Percentiles rank a stretch among this genome's conserved stretches.
Evolutionary conservation across 257 asterid species (phyloP).

Genomic region (Solanum chiquidenum): DNA sequence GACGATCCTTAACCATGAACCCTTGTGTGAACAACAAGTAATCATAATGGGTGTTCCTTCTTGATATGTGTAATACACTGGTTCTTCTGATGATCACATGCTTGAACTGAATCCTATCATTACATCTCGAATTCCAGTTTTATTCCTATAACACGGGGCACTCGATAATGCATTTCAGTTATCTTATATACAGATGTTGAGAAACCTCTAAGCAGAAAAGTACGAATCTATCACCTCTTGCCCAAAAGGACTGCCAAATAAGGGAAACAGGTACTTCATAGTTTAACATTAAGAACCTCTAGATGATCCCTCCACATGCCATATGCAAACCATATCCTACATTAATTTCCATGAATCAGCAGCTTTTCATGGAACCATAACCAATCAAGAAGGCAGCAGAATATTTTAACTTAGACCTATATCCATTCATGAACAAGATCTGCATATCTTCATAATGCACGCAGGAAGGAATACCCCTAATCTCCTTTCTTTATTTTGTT

Average conservation of each 20-base stretch:
- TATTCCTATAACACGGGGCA: neutral
- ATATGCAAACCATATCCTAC: neutral
- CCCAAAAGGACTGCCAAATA: neutral
- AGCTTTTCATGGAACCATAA: neutral
- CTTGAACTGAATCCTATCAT: neutral
- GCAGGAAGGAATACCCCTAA: neutral
- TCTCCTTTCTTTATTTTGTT: neutral
- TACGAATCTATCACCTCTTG: neutral
- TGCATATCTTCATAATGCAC: neutral
- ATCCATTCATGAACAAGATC: neutral
- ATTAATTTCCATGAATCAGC: neutral
- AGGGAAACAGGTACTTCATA: neutral
- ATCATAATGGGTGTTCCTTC: neutral
- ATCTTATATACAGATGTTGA: neutral
- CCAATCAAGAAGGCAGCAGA: neutral
- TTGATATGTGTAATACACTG: neutral
- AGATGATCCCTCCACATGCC: neutral
- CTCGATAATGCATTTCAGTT: neutral
- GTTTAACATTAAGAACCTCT: neutral
- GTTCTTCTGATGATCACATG: neutral
- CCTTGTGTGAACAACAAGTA: neutral
- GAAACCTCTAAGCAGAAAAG: neutral
- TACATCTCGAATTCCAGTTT: neutral
- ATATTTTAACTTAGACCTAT: neutral
- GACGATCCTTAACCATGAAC: neutral